phyloP scores from a whole-genome alignment of 2,329 filamentous ascomycete genomes.

The Pezicula neosporulosa region DNA sequence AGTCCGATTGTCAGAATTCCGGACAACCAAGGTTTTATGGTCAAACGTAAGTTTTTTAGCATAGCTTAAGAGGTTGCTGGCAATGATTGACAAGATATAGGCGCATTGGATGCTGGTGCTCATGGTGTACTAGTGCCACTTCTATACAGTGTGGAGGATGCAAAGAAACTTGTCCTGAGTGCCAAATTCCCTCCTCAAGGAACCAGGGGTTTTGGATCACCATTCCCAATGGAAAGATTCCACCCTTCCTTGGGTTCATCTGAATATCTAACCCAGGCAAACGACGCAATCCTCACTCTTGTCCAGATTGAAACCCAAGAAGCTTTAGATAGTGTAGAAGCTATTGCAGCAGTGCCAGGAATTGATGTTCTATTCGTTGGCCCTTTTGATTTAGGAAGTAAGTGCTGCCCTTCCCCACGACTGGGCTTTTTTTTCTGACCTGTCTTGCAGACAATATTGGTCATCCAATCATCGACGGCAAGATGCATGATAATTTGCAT shows the following conservation, averaged over 20 bases:
- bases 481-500: conserved; percentile 55
- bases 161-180: conserved; percentile 43
- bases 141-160: conserved; percentile 50
- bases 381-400: conserved; percentile 58
- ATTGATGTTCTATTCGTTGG: conserved; percentile 64
- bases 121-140: conserved; percentile 55
- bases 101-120: conserved; percentile 55
- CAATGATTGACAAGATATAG: conserved; percentile 26
- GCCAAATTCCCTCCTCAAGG: conserved; percentile 56
- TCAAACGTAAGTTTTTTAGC: conserved; percentile 43
- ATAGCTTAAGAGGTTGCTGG: conserved; percentile 12
- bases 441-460: conserved; percentile 51
- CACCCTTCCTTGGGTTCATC: conserved; percentile 43
- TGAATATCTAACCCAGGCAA: conserved; percentile 54
- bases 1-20: conserved; percentile 56
- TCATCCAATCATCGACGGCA: conserved; percentile 56
- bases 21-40: conserved; percentile 53
- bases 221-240: conserved; percentile 50
- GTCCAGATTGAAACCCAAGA: conserved; percentile 67
- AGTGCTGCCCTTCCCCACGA: not conserved
- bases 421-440: not conserved
- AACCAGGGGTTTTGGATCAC: conserved; percentile 51
- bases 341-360: conserved; percentile 56
- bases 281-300: conserved; percentile 56
- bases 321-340: conserved; percentile 56